Percentiles rank a stretch among this genome's conserved stretches.
phyloP scores from a whole-genome alignment of 306 rosid genomes.

The Potentilla sterilis region DNA sequence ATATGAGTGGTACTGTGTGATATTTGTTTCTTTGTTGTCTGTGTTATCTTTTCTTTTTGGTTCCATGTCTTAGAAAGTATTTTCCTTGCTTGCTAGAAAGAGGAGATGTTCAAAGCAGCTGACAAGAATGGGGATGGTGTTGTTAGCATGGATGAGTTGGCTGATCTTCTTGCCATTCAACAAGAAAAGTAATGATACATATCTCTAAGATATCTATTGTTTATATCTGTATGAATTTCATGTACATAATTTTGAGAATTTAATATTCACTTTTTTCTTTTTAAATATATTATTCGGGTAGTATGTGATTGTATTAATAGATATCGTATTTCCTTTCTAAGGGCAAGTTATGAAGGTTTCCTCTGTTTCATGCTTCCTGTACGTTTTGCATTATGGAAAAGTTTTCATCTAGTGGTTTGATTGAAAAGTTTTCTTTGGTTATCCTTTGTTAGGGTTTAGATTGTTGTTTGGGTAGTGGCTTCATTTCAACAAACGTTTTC shows the following conservation, averaged over 20 bases:
- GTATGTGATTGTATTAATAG: background rate
- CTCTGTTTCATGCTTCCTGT: background rate
- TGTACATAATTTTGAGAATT: background rate
- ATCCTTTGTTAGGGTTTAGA: background rate
- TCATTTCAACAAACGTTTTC: background rate
- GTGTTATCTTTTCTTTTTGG: constrained; percentile 8
- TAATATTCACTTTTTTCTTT: background rate
- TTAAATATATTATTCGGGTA: background rate
- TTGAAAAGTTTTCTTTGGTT: background rate
- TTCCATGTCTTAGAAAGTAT: constrained; percentile 23
- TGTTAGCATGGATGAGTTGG: constrained; percentile 92
- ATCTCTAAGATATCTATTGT: background rate
- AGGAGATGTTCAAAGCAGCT: constrained; percentile 87
- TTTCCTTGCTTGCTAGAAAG: constrained; percentile 61
- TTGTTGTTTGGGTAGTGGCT: background rate
- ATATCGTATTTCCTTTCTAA: background rate
- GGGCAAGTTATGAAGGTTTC: background rate
- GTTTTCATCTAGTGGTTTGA: background rate
- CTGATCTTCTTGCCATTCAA: constrained; percentile 76
- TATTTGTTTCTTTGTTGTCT: constrained; percentile 9
- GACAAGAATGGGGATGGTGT: constrained; percentile 84
- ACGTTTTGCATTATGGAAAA: background rate
- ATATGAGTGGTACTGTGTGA: constrained; percentile 11
- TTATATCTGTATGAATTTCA: background rate
- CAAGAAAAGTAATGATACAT: constrained; percentile 73